These are phyloP conservation scores for Harringtonia aguacate DNA, from an alignment of 2,329 filamentous ascomycete species.

Conservation along the genomic window DNA sequence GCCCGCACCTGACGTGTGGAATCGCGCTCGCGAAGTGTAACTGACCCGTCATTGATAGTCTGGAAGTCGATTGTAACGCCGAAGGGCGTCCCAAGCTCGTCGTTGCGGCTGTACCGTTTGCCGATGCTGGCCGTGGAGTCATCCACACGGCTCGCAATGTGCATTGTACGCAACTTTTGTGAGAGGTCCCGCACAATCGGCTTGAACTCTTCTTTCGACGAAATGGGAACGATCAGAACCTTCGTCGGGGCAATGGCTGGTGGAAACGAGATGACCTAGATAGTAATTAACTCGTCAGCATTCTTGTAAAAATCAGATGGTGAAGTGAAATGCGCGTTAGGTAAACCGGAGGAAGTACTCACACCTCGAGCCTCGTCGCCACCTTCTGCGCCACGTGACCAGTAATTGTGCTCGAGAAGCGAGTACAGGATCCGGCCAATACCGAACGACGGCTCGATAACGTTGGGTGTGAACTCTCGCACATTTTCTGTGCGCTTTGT, in stretches of 20 bases:
- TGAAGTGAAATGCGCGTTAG: background rate
- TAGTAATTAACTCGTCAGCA: slow-evolving; percentile 24
- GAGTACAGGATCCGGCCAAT: slow-evolving; percentile 91
- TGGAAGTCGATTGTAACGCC: slow-evolving; percentile 96
- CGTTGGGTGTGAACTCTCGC: slow-evolving; percentile 88
- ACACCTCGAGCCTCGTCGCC: slow-evolving; percentile 78
- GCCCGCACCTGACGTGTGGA: slow-evolving; percentile 84
- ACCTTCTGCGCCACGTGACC: slow-evolving; percentile 62
- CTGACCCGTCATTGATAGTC: slow-evolving; percentile 74
- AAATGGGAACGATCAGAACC: slow-evolving; percentile 84
- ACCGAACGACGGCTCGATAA: slow-evolving; percentile 95
- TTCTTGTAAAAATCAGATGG: background rate
- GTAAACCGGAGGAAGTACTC: slow-evolving; percentile 44
- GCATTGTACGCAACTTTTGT: slow-evolving; percentile 62
- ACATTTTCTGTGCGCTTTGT: slow-evolving; percentile 72
- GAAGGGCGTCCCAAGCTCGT: slow-evolving; percentile 89
- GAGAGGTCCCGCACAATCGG: slow-evolving; percentile 66
- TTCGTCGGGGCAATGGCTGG: slow-evolving; percentile 81
- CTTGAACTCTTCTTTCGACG: slow-evolving; percentile 68
- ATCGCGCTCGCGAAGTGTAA: slow-evolving; percentile 86
- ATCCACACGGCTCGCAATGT: slow-evolving; percentile 77
- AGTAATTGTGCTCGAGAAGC: slow-evolving; percentile 90
- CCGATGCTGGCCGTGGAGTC: slow-evolving; percentile 87
- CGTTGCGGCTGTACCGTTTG: slow-evolving; percentile 89
- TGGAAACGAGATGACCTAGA: slow-evolving; percentile 48